Conservation (phyloP, 345 rosid species). For the Cardamine occulta region DNA sequence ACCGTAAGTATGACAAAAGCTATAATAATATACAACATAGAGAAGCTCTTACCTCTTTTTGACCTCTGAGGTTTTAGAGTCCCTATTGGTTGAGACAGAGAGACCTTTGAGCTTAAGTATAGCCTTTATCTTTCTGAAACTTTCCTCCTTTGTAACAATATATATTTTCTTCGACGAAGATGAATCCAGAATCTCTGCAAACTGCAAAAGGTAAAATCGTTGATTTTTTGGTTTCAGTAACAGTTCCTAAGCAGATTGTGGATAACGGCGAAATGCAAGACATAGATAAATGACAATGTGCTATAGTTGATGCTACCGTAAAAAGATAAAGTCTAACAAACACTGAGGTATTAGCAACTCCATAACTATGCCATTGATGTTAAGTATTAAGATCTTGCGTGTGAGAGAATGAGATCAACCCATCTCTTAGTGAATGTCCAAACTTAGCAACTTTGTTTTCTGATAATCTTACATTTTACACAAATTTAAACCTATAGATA, state of each 20-base stretch:
- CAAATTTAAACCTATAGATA: too few species aligned
- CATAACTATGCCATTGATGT: too few species aligned
- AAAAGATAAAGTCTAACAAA: too few species aligned
- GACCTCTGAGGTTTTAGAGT: conserved; percentile 30
- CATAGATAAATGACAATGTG: too few species aligned
- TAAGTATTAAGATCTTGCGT: too few species aligned
- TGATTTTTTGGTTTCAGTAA: too few species aligned
- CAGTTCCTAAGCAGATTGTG: too few species aligned
- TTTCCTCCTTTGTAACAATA: conserved; percentile 48
- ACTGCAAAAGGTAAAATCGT: conserved; percentile 31
- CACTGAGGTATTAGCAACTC: too few species aligned
- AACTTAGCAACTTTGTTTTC: background rate
- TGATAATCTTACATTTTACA: background rate
- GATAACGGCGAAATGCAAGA: too few species aligned
- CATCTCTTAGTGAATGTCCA: background rate
- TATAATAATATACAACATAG: background rate
- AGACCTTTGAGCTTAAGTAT: conserved; percentile 51
- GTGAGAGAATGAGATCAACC: too few species aligned
- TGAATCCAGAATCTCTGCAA: conserved; percentile 45
- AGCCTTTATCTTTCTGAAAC: conserved; percentile 44
- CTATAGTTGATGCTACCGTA: too few species aligned
- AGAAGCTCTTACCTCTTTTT: conserved; percentile 48
- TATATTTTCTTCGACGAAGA: conserved; percentile 44
- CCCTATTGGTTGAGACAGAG: conserved; percentile 39
- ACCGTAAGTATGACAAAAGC: background rate